Conservation (phyloP, 1,284 basidiomycete genomes). For the Chondrostereum purpureum region DNA sequence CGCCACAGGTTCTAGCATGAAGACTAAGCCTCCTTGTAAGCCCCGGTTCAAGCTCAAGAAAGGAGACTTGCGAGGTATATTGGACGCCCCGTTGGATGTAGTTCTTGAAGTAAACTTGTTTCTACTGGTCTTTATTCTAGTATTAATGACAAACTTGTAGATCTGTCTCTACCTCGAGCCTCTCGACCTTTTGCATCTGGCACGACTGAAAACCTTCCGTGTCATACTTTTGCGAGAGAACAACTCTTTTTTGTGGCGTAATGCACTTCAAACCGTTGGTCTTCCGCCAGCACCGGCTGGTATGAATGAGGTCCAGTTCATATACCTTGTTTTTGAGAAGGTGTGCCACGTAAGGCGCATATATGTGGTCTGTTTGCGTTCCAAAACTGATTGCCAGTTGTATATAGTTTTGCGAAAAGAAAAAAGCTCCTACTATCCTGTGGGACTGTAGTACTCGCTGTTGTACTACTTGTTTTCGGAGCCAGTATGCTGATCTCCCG, state of each 20-base stretch:
- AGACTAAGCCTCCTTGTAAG: too few relatives aligned
- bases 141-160: too few relatives aligned
- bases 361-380: not conserved
- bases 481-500: not conserved
- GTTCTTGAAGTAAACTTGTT: conserved; percentile 3
- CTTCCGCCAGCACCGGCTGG: not conserved
- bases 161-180: conserved; percentile 7
- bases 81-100: conserved; percentile 6
- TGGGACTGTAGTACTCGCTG: conserved; percentile 3
- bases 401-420: too few relatives aligned
- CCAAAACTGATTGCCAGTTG: not conserved
- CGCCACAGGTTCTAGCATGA: too few relatives aligned
- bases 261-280: conserved; percentile 3
- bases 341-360: conserved; percentile 9
- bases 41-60: too few relatives aligned
- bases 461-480: not conserved
- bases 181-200: conserved; percentile 8
- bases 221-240: conserved; percentile 6
- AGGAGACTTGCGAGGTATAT: not conserved
- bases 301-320: conserved; percentile 6
- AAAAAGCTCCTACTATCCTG: not conserved
- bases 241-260: conserved; percentile 6
- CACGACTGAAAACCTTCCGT: conserved; percentile 9
- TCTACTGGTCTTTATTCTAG: too few relatives aligned
- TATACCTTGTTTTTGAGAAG: conserved; percentile 1